These are phyloP conservation scores for Trichoderma sp. DNA, from an alignment of 2,329 filamentous ascomycete genomes.

Conservation along the genomic window DNA sequence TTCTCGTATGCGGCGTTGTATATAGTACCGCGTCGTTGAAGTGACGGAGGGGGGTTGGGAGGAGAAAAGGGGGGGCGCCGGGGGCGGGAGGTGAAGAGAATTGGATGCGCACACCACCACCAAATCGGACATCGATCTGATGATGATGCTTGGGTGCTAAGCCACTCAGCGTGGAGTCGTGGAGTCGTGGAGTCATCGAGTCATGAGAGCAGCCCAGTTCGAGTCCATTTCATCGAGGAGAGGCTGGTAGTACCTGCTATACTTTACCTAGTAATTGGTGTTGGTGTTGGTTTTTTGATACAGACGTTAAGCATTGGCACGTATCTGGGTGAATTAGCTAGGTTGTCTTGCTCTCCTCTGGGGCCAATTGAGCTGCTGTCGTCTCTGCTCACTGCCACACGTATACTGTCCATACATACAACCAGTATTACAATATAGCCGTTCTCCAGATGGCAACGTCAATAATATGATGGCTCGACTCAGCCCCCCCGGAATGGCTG, in stretches of 20 bases:
- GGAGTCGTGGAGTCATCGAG: too few relatives aligned
- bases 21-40: too few relatives aligned
- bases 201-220: neutral
- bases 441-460: neutral
- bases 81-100: neutral
- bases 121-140: constrained; percentile 13
- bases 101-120: neutral
- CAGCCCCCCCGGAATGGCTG: neutral
- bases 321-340: too few relatives aligned
- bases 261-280: too few relatives aligned
- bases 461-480: constrained; percentile 13
- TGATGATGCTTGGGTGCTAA: too few relatives aligned
- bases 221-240: too few relatives aligned
- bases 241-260: too few relatives aligned
- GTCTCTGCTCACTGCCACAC: neutral
- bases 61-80: neutral
- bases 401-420: neutral
- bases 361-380: neutral
- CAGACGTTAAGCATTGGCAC: too few relatives aligned
- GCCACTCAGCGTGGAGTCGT: too few relatives aligned
- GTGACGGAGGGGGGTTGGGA: neutral
- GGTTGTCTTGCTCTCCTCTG: neutral
- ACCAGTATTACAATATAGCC: too few relatives aligned
- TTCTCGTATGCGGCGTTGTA: neutral
- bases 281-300: too few relatives aligned